These are phyloP conservation scores for Chlorella variabilis DNA, from an alignment of 163 green algal species.

Conservation along the genomic window DNA sequence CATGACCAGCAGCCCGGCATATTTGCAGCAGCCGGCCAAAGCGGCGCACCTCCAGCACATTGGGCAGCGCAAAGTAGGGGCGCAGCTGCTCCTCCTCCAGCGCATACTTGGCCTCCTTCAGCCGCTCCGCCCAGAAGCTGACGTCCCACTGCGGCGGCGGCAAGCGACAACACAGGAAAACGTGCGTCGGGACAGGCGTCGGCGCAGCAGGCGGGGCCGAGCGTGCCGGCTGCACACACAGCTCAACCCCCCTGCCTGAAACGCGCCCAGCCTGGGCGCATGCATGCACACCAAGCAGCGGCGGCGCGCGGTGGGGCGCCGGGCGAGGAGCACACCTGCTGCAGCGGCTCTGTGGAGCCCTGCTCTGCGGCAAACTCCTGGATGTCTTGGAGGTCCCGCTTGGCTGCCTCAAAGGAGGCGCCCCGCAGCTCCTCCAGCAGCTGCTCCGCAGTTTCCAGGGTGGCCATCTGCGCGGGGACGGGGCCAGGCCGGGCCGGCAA, in stretches of 20 bases:
- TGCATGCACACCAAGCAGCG: no score
- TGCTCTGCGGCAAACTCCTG: constrained; percentile 74
- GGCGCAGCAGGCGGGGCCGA: no score
- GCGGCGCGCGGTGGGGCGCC: no score
- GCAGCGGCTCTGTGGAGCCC: constrained; percentile 50
- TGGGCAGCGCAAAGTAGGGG: constrained; percentile 95
- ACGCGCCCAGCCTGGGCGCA: no score
- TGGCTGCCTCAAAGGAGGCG: constrained; percentile 66
- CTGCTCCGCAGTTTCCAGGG: constrained; percentile 73
- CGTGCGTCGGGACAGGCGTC: no score
- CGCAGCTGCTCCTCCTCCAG: constrained; percentile 95
- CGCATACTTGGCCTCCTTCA: constrained; percentile 86
- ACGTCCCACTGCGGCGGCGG: constrained; percentile 89
- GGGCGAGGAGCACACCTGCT: no score
- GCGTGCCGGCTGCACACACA: no score
- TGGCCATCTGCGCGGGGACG: constrained; percentile 79
- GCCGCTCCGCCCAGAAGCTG: constrained; percentile 86
- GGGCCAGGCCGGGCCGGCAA: not conserved
- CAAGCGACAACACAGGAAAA: not conserved
- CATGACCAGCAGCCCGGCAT: no score
- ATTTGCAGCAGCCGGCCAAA: no score
- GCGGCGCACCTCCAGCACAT: constrained; percentile 80
- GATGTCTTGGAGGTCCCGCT: constrained; percentile 87
- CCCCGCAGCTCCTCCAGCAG: constrained; percentile 94
- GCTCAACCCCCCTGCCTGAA: no score